phyloP scores from a whole-genome alignment of 2,329 filamentous ascomycete species.

The Harringtonia lauricola region DNA sequence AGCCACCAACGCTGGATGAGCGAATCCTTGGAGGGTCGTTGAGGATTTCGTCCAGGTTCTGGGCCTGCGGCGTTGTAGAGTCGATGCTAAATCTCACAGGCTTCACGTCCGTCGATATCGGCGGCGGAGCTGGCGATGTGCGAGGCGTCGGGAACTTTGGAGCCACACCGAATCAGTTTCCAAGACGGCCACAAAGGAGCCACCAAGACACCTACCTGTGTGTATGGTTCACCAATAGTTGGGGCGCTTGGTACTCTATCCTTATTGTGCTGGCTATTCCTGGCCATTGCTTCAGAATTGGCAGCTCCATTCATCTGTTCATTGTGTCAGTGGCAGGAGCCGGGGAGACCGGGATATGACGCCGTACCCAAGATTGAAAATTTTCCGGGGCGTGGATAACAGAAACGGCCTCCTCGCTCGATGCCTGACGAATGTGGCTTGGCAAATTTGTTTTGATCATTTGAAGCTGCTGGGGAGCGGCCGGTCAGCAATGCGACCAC shows the following conservation, averaged over 20 bases:
- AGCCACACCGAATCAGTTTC: background rate
- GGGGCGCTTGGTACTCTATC: no score
- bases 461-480: conserved; percentile 26
- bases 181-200: no score
- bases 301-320: conserved; percentile 5
- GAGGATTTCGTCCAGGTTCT: conserved; percentile 67
- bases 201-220: no score
- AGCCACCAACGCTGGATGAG: conserved; percentile 59
- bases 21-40: conserved; percentile 43
- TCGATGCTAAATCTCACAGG: conserved; percentile 55
- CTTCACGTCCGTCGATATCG: conserved; percentile 64
- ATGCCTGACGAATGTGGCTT: conserved; percentile 43
- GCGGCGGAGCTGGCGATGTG: conserved; percentile 41
- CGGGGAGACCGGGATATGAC: no score
- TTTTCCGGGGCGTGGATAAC: conserved; percentile 85
- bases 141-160: background rate
- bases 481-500: background rate
- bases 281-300: background rate
- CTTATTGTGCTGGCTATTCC: background rate
- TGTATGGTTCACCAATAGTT: no score
- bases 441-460: conserved; percentile 47
- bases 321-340: background rate
- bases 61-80: conserved; percentile 67
- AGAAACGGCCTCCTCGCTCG: conserved; percentile 70
- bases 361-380: conserved; percentile 77